phyloP scores from a whole-genome alignment of 2,329 filamentous ascomycete species.

The Trichothecium sympodiale region DNA sequence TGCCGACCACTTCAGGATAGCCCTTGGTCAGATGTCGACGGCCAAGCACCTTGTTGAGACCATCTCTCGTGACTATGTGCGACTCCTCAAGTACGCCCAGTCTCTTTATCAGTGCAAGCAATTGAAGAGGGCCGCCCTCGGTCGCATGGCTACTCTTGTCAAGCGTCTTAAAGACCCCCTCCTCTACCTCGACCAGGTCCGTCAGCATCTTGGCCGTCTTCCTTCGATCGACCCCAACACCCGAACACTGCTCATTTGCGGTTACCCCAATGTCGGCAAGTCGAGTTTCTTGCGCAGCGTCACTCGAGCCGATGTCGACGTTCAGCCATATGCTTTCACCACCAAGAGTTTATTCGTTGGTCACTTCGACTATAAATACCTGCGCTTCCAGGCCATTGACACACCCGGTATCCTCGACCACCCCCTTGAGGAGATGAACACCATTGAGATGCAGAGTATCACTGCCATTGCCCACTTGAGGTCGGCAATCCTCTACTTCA shows the following conservation, averaged over 20 bases:
- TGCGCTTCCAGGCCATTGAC: slow-evolving; percentile 66
- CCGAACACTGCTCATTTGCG: slow-evolving; percentile 87
- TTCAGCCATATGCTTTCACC: slow-evolving; percentile 97
- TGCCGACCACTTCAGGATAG: slow-evolving; percentile 95
- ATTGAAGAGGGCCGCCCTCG: slow-evolving; percentile 88
- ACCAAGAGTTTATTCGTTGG: slow-evolving; percentile 96
- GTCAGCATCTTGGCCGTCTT: slow-evolving; percentile 93
- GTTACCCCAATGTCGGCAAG: slow-evolving; percentile 96
- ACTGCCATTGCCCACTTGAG: slow-evolving; percentile 95
- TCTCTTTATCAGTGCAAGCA: slow-evolving; percentile 98
- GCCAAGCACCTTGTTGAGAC: slow-evolving; percentile 96
- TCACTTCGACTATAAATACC: slow-evolving; percentile 85
- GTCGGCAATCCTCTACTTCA: slow-evolving; percentile 93
- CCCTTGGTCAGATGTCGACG: slow-evolving; percentile 88
- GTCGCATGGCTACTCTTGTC: slow-evolving; percentile 96
- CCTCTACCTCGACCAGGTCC: slow-evolving; percentile 80
- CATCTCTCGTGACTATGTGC: slow-evolving; percentile 90
- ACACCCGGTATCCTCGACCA: slow-evolving; percentile 98
- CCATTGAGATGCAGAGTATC: slow-evolving; percentile 97
- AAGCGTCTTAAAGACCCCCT: slow-evolving; percentile 91
- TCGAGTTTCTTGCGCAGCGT: slow-evolving; percentile 89
- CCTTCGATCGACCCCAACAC: slow-evolving; percentile 98
- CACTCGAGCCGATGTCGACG: slow-evolving; percentile 88
- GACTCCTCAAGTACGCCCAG: slow-evolving; percentile 84
- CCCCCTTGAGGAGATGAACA: slow-evolving; percentile 98